Conservation (phyloP, 1,284 basidiomycete species). For the Dichomitus squalens region DNA sequence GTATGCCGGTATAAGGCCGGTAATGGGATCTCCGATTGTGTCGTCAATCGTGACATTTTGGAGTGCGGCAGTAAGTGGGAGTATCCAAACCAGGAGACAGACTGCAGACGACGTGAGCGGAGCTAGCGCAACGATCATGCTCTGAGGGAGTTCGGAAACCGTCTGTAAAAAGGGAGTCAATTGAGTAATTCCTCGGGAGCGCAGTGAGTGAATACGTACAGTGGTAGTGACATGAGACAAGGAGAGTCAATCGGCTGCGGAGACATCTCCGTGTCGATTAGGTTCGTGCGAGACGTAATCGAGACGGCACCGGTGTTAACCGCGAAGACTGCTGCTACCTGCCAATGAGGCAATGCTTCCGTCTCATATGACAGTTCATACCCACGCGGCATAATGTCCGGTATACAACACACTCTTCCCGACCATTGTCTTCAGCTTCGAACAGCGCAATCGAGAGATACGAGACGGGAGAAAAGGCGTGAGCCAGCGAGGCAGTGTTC, state of each 20-base stretch:
- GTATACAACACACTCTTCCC: neutral
- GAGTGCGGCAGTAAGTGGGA: neutral
- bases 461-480: too few relatives aligned
- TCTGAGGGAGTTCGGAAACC: neutral
- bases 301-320: neutral
- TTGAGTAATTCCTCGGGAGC: neutral
- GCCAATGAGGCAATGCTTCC: neutral
- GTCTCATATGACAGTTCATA: neutral
- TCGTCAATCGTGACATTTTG: constrained; percentile 22
- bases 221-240: neutral
- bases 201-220: neutral
- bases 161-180: neutral
- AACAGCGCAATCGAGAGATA: too few relatives aligned
- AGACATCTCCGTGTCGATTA: neutral
- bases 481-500: too few relatives aligned
- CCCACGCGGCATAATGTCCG: neutral
- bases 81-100: neutral
- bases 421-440: too few relatives aligned
- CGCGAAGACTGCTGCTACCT: neutral
- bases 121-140: constrained; percentile 1
- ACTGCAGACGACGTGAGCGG: neutral
- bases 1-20: neutral
- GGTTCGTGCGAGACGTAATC: neutral
- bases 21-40: constrained; percentile 2
- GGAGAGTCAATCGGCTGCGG: neutral